Base-by-base conservation (phyloP, 2,329 filamentous ascomycete genomes). In the Lasiodiplodia theobromae region DNA sequence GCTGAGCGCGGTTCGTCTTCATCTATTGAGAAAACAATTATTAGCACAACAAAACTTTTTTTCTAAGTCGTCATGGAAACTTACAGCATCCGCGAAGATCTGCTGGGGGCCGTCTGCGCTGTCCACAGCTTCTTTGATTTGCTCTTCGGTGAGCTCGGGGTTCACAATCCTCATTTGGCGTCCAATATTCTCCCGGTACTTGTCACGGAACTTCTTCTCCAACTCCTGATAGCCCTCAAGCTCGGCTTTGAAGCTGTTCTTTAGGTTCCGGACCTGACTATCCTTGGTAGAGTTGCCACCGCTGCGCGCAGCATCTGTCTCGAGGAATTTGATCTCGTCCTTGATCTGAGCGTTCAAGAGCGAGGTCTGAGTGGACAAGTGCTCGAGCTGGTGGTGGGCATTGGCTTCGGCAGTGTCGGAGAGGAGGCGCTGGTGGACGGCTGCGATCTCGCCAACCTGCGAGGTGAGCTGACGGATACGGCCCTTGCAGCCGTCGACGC, bases 81-180 rank as follows among this genome's bases (percentile, higher is more conserved):
- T 79, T 86, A 95, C 92, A 69, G 92, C 92, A 68, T 89, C 91
- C 80, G 94, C 91, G 83, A 95, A 96, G 67, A 96, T 89, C 74
- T 91, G 91, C 82, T 94, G 90, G 69, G 92, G 87, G 66, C 90
- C 88, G 90, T 91, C 92, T 77, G 94, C 89, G 66, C 88, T 84
- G 73, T 92, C 85, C 28, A 88, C 83, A 3, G 91, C 91, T 77
- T 92, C 83, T 60, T 86, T 82, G 2, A 94, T 89, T 79, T 95
- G 91, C 1, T 86, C 83, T 69, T 94, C 91, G 60, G 86, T 87
- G n/a, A 92, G 92, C 54, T 93, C 89, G 64, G 92, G 92, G 77
- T 94, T 93, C 72, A 93, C 91, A 76, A 95, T 94, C 68, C 88
- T 86, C 80, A 92, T 94, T 80, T 96, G 92, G 74, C 92, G 87